Base-by-base conservation (phyloP, 352 stramenopile species). In the Pythium brachiatum region DNA sequence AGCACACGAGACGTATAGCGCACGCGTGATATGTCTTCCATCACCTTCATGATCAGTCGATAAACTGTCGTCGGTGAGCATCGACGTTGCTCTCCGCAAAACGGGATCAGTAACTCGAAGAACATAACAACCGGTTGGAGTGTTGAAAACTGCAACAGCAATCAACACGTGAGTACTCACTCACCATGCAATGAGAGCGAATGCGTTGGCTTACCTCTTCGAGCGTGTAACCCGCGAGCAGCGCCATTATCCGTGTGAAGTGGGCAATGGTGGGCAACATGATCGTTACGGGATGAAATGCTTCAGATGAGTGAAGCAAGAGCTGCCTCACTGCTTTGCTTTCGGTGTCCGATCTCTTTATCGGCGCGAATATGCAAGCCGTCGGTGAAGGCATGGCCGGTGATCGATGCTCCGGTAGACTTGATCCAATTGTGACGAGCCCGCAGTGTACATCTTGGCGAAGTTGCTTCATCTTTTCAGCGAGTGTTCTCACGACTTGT, bases 151-250 rank as follows among this genome's bases (percentile, higher is more conserved):
- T 66, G 26, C 20, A 50, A 44, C 13, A 46, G 1, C 6, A 38
- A 56, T 46, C 5, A 18, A 20, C 29, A 44, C 2, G 23, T 7
- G 39, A 12, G n/a, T n/a, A n/a, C n/a, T n/a, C n/a, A n/a, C n/a
- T n/a, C n/a, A 34, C 8, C 9, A 32, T 13, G 44, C 9, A 27
- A 32, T 25, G 26, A 16, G 15, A 52, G 13, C 25, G 20, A 7
- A 54, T 23, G 2, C 25, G 13, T 5, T 5, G 3, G 4, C 32
- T 11, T 47, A 68, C 61, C 61, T 58, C 44, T 18, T 55, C 43
- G 2, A 27, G 4, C 32, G 26, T 50, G 44, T 53, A 68, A 2
- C 61, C 61, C 11, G 61, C 61, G 18, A 68, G 53, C 13, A 68
- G 25, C 16, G 53, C 27, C 16, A 48, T 31, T 18, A 20, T 44